phyloP scores from a whole-genome alignment of 1,284 basidiomycete genomes.

The Ustilago crameri region DNA sequence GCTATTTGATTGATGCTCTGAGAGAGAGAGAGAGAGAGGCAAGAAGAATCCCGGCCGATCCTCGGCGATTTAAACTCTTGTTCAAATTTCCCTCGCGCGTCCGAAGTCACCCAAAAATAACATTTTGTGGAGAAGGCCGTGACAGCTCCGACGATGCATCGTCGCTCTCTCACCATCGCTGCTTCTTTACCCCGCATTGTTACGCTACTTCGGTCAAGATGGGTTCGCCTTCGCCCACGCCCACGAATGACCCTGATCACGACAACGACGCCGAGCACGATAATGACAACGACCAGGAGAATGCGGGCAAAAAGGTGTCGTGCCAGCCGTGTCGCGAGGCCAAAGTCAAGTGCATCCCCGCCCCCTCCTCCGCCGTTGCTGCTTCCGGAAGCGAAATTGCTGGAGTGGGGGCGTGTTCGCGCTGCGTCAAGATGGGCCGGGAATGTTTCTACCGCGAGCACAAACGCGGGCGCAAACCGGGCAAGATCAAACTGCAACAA shows the following conservation, averaged over 20 bases:
- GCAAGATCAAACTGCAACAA: constrained; percentile 48
- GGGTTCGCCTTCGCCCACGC: neutral
- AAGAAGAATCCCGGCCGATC: constrained; percentile 1
- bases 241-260: neutral
- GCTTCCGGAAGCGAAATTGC: neutral
- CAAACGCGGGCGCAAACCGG: constrained; percentile 41
- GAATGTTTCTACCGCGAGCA: constrained; percentile 31
- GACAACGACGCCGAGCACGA: neutral
- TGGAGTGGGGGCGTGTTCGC: constrained; percentile 2
- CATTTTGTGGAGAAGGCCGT: constrained; percentile 3
- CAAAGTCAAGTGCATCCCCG: constrained; percentile 39
- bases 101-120: too few relatives aligned
- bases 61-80: too few relatives aligned
- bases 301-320: constrained; percentile 26
- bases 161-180: neutral
- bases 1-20: too few relatives aligned
- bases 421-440: constrained; percentile 29
- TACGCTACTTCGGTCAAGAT: too few relatives aligned
- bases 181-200: neutral
- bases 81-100: too few relatives aligned
- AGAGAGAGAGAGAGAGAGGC: neutral
- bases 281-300: neutral
- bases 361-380: neutral
- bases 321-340: constrained; percentile 40
- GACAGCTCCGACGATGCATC: constrained; percentile 1